Percentiles rank a stretch among this genome's conserved stretches.
phyloP scores from a whole-genome alignment of 345 rosid genomes.

The Gynandropsis gynandra region DNA sequence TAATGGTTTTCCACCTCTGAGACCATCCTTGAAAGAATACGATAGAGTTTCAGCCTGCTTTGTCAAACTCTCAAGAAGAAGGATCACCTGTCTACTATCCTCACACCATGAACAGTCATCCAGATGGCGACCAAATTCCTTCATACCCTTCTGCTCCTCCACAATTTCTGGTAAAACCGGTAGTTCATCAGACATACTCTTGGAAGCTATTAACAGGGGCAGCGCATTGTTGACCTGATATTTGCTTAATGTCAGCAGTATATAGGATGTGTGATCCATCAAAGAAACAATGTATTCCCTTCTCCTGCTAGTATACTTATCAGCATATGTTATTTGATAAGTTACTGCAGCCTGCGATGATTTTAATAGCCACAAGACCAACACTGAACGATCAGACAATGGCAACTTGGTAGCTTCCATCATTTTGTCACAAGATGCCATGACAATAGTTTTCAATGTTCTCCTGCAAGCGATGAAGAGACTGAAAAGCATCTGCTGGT shows the following conservation, averaged over 20 bases:
- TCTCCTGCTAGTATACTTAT: slow-evolving; percentile 22
- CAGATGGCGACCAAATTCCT: slow-evolving; percentile 15
- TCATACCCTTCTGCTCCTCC: slow-evolving; percentile 17
- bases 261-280: slow-evolving; percentile 76
- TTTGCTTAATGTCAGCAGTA: slow-evolving; percentile 44
- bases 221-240: slow-evolving; percentile 34
- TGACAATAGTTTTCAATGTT: slow-evolving; percentile 53
- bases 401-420: slow-evolving; percentile 30
- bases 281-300: slow-evolving; percentile 39
- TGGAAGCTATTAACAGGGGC: slow-evolving; percentile 8
- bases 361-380: slow-evolving; percentile 66
- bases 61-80: slow-evolving; percentile 43
- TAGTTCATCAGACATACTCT: slow-evolving; percentile 24
- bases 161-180: slow-evolving; percentile 22
- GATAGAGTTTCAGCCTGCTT: slow-evolving; percentile 46
- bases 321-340: slow-evolving; percentile 17
- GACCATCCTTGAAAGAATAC: slow-evolving; percentile 33
- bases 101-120: slow-evolving; percentile 30
- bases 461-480: slow-evolving; percentile 63
- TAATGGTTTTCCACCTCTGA: slow-evolving; percentile 25
- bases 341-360: slow-evolving; percentile 42
- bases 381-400: slow-evolving; percentile 36
- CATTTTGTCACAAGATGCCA: slow-evolving; percentile 41
- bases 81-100: slow-evolving; percentile 37
- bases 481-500: slow-evolving; percentile 37